Percentiles rank a stretch among this genome's conserved stretches.
Evolutionary conservation across 768 basidiomycete genomes (phyloP).

Genomic region (Pluteus cervinus): DNA sequence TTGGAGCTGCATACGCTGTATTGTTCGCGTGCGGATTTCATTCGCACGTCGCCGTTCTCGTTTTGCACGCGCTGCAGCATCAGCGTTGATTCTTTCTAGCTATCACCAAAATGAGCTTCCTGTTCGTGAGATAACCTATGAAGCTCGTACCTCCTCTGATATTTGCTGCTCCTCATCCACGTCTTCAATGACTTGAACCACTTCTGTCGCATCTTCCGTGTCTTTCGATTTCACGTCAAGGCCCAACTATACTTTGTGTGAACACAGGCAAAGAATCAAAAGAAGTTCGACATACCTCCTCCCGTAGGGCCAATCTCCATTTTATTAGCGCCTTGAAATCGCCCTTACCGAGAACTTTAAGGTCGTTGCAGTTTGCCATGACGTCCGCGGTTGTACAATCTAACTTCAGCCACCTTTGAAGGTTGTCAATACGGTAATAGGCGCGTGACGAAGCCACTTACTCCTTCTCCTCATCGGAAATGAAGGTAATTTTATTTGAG

Average conservation of each 20-base stretch:
- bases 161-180: conserved; percentile 88
- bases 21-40: conserved; percentile 80
- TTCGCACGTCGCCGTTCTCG: conserved; percentile 81
- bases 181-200: conserved; percentile 55
- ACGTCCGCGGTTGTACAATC: conserved; percentile 76
- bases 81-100: conserved; percentile 80
- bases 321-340: conserved; percentile 92
- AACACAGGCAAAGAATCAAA: conserved; percentile 1
- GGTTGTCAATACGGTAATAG: conserved; percentile 6
- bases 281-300: conserved; percentile 58
- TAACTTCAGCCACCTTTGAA: conserved; percentile 62
- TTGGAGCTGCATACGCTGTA: conserved; percentile 92
- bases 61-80: conserved; percentile 66
- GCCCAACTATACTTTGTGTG: conserved; percentile 50
- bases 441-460: conserved; percentile 23
- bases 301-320: conserved; percentile 83
- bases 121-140: background rate
- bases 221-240: conserved; percentile 73
- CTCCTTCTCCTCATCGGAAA: conserved; percentile 81
- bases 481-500: conserved; percentile 72
- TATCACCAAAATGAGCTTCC: conserved; percentile 25
- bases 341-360: conserved; percentile 96
- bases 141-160: conserved; percentile 67
- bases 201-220: conserved; percentile 74
- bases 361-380: conserved; percentile 78